A percentile compares a stretch with the other conserved stretches of the same genome.
Conservation (phyloP, 352 stramenopile species). For the Phytopythium delawarense region DNA sequence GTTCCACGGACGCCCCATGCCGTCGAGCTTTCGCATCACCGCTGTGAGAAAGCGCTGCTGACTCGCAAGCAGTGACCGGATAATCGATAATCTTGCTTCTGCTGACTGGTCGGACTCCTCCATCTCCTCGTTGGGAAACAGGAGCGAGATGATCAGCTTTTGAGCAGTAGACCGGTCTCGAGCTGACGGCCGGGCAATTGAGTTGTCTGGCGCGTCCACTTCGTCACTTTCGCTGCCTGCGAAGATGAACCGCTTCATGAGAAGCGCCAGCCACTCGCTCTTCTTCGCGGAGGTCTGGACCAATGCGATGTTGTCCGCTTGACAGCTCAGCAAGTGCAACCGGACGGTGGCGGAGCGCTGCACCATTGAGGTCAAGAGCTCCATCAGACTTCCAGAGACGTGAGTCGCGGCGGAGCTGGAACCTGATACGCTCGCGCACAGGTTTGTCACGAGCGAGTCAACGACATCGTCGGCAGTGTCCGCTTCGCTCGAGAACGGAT, state of each 20-base stretch:
- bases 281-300: no score
- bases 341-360: neutral
- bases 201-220: neutral
- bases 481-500: neutral
- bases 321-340: neutral
- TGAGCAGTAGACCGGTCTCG: neutral
- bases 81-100: neutral
- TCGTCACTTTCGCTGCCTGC: neutral
- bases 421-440: neutral
- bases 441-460: neutral
- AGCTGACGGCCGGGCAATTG: neutral
- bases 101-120: neutral
- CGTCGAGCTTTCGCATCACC: slow-evolving; percentile 22
- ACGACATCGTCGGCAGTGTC: neutral
- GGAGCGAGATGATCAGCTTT: neutral
- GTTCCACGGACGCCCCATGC: slow-evolving; percentile 53
- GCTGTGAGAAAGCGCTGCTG: slow-evolving; percentile 22
- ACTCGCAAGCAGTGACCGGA: slow-evolving; percentile 11
- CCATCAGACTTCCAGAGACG: neutral
- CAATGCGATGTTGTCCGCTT: no score
- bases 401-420: neutral
- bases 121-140: neutral
- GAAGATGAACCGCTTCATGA: neutral
- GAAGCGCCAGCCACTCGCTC: neutral
- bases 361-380: neutral